Base-by-base conservation (phyloP, 345 rosid species). In the Citrus cavaleriei region DNA sequence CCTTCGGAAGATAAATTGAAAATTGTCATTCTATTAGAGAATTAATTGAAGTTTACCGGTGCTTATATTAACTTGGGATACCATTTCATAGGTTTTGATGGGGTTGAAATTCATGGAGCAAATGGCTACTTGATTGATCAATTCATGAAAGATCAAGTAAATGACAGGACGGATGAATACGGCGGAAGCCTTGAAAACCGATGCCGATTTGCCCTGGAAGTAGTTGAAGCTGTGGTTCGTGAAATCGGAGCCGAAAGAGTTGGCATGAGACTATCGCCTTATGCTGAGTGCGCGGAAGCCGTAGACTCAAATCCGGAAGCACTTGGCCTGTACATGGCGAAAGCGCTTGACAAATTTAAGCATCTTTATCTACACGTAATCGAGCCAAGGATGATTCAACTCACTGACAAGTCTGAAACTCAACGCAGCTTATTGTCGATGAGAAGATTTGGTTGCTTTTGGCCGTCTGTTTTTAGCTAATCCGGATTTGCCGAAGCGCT, bases 241-340 rank as follows among this genome's bases (percentile, higher is more conserved):
- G 57, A 51, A 51, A 51, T 51, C 22, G 57, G 57, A 51, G 57
- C 57, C 0, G 57, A 49, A 49, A 49, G 6, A 49, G 55, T 49
- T 49, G 55, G 55, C 55, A 16, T 49, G 21, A 49, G 55, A 16
- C 21, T 49, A 0, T 49, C 55, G 4, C 55, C 21, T 49, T 16
- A 49, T 49, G 55, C 55, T 3, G 0, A 22, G 34, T 78, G 30
- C 77, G 21, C 22, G 40, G 84, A 87, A 38, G 62, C 83, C 16
- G 82, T 72, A 62, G 88, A 87, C 79, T 85, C 88, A 4, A 78
- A 85, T 55, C 90, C 88, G 6, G 63, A 81, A 62, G 85, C 86
- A n/a, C 59, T 85, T 24, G 88, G 85, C 19, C 64, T 79, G 0
- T 81, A 85, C 84, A 85, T 85, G 86, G 86, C 59, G 1, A 83